Evolutionary conservation across 2,329 filamentous ascomycete species (phyloP).

Genomic region (Fusarium domesticum): DNA sequence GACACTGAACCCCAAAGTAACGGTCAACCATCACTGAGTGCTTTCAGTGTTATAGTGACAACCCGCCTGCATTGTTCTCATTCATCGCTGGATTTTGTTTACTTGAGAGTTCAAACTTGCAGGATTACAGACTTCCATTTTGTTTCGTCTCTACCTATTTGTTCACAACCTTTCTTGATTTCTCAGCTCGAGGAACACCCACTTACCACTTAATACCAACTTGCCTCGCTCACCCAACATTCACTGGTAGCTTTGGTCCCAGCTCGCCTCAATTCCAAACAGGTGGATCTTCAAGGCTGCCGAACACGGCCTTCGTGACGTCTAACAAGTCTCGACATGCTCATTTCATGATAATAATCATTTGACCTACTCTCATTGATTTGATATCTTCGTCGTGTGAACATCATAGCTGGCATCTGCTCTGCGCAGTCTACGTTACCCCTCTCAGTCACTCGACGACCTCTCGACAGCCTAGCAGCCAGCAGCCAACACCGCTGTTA

Average conservation of each 20-base stretch:
- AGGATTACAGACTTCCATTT: no score
- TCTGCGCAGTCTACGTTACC: conserved; percentile 9
- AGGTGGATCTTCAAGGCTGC: conserved; percentile 19
- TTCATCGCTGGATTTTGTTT: no score
- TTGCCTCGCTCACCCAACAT: background rate
- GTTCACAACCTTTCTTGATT: no score
- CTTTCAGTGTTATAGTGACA: no score
- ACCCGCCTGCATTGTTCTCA: no score
- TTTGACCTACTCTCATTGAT: background rate
- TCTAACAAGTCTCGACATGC: conserved; percentile 15
- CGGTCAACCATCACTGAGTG: no score
- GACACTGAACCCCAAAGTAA: no score
- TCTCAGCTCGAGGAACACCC: no score
- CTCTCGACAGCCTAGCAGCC: conserved; percentile 5
- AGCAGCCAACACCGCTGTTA: background rate
- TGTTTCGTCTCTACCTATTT: no score
- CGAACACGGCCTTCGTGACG: conserved; percentile 7
- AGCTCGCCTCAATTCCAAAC: conserved; percentile 1
- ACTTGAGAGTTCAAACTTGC: no score
- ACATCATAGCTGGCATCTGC: conserved; percentile 2
- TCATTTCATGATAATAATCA: conserved; percentile 8
- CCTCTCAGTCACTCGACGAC: conserved; percentile 11
- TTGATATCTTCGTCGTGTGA: background rate
- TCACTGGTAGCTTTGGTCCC: background rate
- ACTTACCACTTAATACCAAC: background rate